Percentiles rank a stretch among this genome's conserved stretches.
Conservation (phyloP, 257 asterid species). For the Scutellaria galericulata region DNA sequence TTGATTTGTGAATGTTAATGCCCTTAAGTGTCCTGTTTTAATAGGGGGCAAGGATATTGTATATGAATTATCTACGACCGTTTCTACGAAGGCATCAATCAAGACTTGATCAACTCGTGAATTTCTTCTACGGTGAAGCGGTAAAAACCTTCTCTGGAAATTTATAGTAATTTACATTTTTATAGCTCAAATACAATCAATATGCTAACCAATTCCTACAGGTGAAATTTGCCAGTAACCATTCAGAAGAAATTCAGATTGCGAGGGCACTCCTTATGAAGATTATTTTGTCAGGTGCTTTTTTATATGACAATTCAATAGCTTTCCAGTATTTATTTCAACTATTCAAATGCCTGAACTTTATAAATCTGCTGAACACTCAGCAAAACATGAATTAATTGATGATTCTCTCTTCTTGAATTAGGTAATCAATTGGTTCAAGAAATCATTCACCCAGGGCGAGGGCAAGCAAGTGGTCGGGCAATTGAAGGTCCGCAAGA, state of each 20-base stretch:
- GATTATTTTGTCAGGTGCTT: slow-evolving; percentile 62
- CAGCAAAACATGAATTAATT: neutral
- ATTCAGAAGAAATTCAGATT: slow-evolving; percentile 65
- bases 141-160: slow-evolving; percentile 45
- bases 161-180: slow-evolving; percentile 1
- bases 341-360: neutral
- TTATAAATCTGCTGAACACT: neutral
- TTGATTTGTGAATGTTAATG: slow-evolving; percentile 20
- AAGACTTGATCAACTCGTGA: slow-evolving; percentile 66
- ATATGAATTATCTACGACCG: slow-evolving; percentile 69
- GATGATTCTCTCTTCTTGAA: slow-evolving; percentile 26
- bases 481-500: slow-evolving; percentile 55
- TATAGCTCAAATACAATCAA: slow-evolving; percentile 5
- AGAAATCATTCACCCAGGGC: slow-evolving; percentile 55
- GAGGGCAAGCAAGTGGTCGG: slow-evolving; percentile 39
- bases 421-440: slow-evolving; percentile 44
- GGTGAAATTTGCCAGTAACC: slow-evolving; percentile 70
- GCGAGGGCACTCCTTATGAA: slow-evolving; percentile 56
- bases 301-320: slow-evolving; percentile 4
- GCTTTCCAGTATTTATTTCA: neutral
- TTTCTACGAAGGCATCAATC: slow-evolving; percentile 74
- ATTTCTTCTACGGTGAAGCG: slow-evolving; percentile 65
- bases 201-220: slow-evolving; percentile 39
- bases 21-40: slow-evolving; percentile 30
- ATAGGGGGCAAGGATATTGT: slow-evolving; percentile 86